Conservation (phyloP, 2,329 filamentous ascomycete genomes). For the Epichloe typhina region DNA sequence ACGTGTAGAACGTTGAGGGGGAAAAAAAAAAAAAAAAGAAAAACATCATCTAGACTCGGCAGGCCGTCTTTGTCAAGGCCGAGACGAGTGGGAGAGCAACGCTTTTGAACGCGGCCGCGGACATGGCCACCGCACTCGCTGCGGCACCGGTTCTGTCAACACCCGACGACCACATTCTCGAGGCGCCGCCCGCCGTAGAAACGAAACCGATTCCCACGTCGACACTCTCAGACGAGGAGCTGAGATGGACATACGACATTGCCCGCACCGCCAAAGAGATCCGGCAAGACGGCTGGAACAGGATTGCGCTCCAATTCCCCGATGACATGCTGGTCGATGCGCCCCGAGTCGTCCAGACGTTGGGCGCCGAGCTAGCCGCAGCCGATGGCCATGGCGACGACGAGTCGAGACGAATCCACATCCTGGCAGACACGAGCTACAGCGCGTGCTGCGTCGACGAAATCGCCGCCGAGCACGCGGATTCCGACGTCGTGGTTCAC, state of each 20-base stretch:
- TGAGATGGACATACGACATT: slow-evolving; percentile 73
- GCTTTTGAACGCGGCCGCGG: background rate
- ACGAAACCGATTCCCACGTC: slow-evolving; percentile 18
- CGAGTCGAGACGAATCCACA: slow-evolving; percentile 44
- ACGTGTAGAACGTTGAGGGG: too few species aligned
- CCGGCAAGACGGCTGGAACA: slow-evolving; percentile 52
- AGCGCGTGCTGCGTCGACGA: slow-evolving; percentile 96
- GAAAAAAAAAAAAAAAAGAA: too few species aligned
- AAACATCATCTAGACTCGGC: background rate
- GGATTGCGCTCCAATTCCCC: slow-evolving; percentile 88
- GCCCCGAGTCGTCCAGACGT: slow-evolving; percentile 58
- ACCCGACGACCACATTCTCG: slow-evolving; percentile 45
- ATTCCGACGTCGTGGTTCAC: slow-evolving; percentile 84
- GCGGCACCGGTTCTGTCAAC: slow-evolving; percentile 50
- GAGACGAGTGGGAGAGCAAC: background rate
- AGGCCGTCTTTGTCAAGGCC: too few species aligned
- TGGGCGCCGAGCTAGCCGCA: slow-evolving; percentile 18
- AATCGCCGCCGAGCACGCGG: slow-evolving; percentile 84
- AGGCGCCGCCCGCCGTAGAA: slow-evolving; percentile 33
- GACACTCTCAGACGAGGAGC: slow-evolving; percentile 47
- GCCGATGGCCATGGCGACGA: background rate
- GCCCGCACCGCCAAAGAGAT: slow-evolving; percentile 67
- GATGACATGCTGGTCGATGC: slow-evolving; percentile 85
- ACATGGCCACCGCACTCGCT: slow-evolving; percentile 35
- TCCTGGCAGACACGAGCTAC: slow-evolving; percentile 91